A percentile compares a stretch with the other conserved stretches of the same genome.
These are phyloP conservation scores for Citrullus colocynthis DNA, from an alignment of 306 rosid species.

Conservation along the genomic window DNA sequence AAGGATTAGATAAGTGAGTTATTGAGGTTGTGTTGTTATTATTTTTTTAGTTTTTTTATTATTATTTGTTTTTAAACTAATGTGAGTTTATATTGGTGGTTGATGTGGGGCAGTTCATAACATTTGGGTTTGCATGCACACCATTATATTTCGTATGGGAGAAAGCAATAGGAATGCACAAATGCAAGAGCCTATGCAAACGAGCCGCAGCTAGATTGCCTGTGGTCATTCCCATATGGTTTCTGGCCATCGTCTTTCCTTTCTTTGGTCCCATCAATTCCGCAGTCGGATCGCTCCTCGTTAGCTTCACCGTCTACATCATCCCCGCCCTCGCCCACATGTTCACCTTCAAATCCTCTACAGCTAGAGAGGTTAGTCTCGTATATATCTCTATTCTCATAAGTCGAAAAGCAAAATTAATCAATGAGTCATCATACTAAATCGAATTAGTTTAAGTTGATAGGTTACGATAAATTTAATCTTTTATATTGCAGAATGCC, in stretches of 20 bases:
- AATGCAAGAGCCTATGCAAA: slow-evolving; percentile 78
- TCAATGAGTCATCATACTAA: too few species aligned
- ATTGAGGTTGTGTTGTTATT: not conserved
- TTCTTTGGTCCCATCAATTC: slow-evolving; percentile 96
- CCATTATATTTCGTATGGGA: slow-evolving; percentile 96
- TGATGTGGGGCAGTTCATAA: slow-evolving; percentile 47
- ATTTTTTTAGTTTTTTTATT: not conserved
- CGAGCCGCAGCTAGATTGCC: slow-evolving; percentile 85
- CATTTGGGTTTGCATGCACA: slow-evolving; percentile 96
- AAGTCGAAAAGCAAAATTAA: too few species aligned
- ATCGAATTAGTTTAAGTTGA: not conserved
- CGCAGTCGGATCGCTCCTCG: slow-evolving; percentile 91
- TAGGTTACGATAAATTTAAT: not conserved
- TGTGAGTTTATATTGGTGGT: not conserved
- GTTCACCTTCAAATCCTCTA: slow-evolving; percentile 67
- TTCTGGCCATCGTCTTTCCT: slow-evolving; percentile 81
- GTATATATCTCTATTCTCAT: not conserved
- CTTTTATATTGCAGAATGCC: slow-evolving; percentile 50
- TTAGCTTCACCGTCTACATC: slow-evolving; percentile 92
- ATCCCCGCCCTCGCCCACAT: slow-evolving; percentile 79
- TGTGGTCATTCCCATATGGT: slow-evolving; percentile 90
- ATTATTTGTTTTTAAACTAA: not conserved
- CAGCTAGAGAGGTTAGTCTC: slow-evolving; percentile 59
- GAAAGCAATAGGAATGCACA: slow-evolving; percentile 78
- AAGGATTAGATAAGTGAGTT: not conserved